Base-by-base conservation (phyloP, 2,329 filamentous ascomycete species). In the Cercospora sp. region DNA sequence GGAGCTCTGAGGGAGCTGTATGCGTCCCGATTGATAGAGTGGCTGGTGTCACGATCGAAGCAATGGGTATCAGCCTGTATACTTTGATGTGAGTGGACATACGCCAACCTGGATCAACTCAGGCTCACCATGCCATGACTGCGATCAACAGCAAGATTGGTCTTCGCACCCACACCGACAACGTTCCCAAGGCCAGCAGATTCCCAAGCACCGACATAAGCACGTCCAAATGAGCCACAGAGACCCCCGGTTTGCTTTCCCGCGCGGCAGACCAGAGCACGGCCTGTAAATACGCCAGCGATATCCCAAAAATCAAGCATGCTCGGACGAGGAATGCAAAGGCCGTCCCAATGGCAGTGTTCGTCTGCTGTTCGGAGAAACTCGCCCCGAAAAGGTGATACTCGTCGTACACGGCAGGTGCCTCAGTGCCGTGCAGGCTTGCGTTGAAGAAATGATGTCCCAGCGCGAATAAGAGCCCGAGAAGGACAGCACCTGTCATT, bases 341-440 rank as follows among this genome's bases (percentile, higher is more conserved):
- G 10, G 63, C 63, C 12, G 63, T 65, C 8, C 63, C 55, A 5
- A 65, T 48, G 26, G 63, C 63, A n/a, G 63, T 65, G 26, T 65
- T 65, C 33, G 26, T 40, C 28, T 60, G 55, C 12, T 65, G 53
- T n/a, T 59, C 36, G 3, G 63, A 42, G 1, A 60, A 3, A 9
- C 59, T 55, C 2, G 40, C 18, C 1, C 55, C 53, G 3, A 40
- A 36, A 9, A 65, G 20, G 2, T 36, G 42, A 23, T 60, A 65
- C 9, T 60, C 26, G 3, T 65, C 63, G 63, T 45, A 28, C 9
- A 33, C 48, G 7, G 63, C 51, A 6, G 55, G 63, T 23, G 63
- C 63, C 16, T 20, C 20, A 9, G 36, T 30, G 1, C 42, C 31
- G 13, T 60, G n/a, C 1, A 65, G 55, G 8, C 36, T 30, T 3